Conservation (phyloP, 78 protist genomes). For the Dictyostelium capitatum region DNA sequence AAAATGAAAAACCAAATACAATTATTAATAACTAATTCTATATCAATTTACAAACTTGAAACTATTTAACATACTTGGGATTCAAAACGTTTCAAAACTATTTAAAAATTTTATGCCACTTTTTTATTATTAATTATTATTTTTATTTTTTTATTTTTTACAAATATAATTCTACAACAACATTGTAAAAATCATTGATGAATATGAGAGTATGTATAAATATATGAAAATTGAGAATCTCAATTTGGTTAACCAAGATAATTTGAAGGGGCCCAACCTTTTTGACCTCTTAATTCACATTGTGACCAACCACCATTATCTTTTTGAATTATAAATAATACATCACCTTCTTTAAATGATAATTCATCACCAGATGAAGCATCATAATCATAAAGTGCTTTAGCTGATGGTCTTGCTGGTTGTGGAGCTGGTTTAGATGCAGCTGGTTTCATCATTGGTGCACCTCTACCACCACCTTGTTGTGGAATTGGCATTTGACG, state of each 20-base stretch:
- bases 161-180: too few relatives aligned
- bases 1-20: too few relatives aligned
- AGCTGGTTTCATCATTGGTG: slow-evolving; percentile 27
- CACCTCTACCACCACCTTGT: slow-evolving; percentile 51
- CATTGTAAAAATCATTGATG: too few relatives aligned
- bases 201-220: not conserved
- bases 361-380: slow-evolving; percentile 88
- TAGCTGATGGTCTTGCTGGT: slow-evolving; percentile 79
- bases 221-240: not conserved
- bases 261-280: slow-evolving; percentile 84
- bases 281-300: slow-evolving; percentile 86
- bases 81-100: too few relatives aligned
- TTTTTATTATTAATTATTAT: too few relatives aligned
- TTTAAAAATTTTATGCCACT: too few relatives aligned
- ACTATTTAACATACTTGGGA: too few relatives aligned
- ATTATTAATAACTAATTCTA: too few relatives aligned
- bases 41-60: too few relatives aligned
- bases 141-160: too few relatives aligned
- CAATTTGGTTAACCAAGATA: slow-evolving; percentile 29
- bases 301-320: slow-evolving; percentile 92
- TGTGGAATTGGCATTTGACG: not conserved
- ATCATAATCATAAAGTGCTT: slow-evolving; percentile 84
- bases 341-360: slow-evolving; percentile 89
- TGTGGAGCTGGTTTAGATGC: slow-evolving; percentile 61
- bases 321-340: slow-evolving; percentile 74